phyloP scores from a whole-genome alignment of 306 rosid species.

The Herpetospermum pedunculosum region DNA sequence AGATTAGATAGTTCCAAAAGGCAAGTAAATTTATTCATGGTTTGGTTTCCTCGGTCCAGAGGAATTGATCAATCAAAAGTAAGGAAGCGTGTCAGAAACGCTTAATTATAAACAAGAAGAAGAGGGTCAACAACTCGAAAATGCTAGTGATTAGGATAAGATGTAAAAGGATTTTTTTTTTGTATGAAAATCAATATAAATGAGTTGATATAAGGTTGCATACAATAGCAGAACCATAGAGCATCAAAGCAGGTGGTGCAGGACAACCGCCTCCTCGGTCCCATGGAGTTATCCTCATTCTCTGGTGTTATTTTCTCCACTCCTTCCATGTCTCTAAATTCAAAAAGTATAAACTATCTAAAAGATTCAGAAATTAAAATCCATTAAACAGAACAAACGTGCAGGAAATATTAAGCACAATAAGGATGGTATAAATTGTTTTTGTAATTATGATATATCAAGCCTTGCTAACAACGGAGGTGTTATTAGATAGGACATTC shows the following conservation, averaged over 20 bases:
- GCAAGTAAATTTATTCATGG: background rate
- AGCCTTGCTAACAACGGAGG: no score
- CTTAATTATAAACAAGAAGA: background rate
- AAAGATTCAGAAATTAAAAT: background rate
- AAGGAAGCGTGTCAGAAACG: background rate
- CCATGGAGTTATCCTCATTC: constrained; percentile 15
- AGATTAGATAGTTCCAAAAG: background rate
- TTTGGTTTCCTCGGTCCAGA: background rate
- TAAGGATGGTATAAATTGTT: background rate
- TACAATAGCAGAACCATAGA: constrained; percentile 89
- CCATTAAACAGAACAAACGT: background rate
- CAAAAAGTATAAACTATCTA: background rate
- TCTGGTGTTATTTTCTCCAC: background rate
- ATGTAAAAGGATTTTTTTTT: no score
- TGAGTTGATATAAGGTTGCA: background rate
- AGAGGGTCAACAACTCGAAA: background rate
- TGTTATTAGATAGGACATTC: no score
- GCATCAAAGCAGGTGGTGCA: constrained; percentile 56
- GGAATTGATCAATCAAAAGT: background rate
- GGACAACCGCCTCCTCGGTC: constrained; percentile 25
- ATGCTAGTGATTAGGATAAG: background rate
- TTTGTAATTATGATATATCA: no score
- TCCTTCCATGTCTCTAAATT: constrained; percentile 1
- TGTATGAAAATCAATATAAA: background rate
- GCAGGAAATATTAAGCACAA: background rate